Conservation (phyloP, 805 yeast genomes). For the Kuraishia piskuri region DNA sequence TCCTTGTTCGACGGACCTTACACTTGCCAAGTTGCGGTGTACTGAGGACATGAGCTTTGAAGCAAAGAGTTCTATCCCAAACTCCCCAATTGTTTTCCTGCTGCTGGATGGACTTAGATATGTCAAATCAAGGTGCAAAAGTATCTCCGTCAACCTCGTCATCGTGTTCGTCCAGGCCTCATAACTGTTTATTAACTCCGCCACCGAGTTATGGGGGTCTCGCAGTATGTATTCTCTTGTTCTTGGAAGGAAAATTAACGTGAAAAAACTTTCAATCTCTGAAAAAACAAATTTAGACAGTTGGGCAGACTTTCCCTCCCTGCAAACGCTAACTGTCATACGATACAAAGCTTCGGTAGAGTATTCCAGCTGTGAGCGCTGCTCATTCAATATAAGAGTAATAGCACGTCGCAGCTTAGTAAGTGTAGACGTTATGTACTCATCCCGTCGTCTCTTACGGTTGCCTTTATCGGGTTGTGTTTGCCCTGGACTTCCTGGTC, state of each 20-base stretch:
- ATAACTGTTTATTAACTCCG: neutral
- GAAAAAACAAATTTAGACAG: neutral
- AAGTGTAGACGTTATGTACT: neutral
- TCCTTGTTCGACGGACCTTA: neutral
- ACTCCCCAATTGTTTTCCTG: neutral
- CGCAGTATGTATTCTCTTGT: neutral
- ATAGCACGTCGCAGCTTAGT: neutral
- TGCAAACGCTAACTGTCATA: neutral
- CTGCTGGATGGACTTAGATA: neutral
- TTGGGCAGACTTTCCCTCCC: neutral
- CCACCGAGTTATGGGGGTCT: neutral
- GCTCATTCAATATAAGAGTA: neutral
- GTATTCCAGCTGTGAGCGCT: neutral
- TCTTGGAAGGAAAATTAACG: neutral
- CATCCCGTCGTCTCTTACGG: neutral
- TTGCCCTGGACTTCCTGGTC: neutral
- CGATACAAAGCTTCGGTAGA: neutral
- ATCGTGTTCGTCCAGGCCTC: neutral
- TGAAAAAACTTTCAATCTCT: neutral
- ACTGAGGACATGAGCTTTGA: neutral
- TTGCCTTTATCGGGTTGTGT: neutral
- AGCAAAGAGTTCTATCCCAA: neutral
- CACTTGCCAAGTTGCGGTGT: neutral
- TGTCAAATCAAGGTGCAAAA: neutral
- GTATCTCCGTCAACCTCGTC: neutral